Percentiles rank a stretch among this genome's conserved stretches.
Conservation (phyloP, 306 rosid genomes). For the Acmispon strigosus region DNA sequence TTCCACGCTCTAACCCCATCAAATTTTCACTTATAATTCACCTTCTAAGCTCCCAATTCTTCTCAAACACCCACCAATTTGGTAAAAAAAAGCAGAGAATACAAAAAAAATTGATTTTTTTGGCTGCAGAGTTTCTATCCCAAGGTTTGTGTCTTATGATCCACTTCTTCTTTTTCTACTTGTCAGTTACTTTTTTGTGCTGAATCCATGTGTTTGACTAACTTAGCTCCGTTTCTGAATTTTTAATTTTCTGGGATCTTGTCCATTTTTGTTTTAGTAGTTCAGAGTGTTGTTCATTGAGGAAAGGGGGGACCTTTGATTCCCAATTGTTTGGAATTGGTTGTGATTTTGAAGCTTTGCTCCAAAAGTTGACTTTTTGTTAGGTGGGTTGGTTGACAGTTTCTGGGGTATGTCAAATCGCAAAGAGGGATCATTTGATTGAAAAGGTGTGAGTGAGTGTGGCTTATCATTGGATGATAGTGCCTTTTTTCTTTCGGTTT, state of each 20-base stretch:
- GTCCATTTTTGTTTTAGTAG: neutral
- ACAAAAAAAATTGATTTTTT: neutral
- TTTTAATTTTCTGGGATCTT: neutral
- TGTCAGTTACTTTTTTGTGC: neutral
- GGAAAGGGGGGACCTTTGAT: neutral
- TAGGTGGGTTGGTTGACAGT: conserved; percentile 3
- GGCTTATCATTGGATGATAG: neutral
- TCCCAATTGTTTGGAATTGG: conserved; percentile 17
- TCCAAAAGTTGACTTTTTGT: neutral
- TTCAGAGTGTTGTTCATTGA: neutral
- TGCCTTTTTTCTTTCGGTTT: conserved; percentile 15
- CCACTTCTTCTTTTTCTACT: neutral
- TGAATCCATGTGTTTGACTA: conserved; percentile 2
- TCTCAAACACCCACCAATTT: conserved; percentile 22
- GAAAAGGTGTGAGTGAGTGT: neutral
- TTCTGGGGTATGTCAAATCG: conserved; percentile 18
- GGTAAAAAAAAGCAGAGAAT: neutral
- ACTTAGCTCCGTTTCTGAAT: neutral
- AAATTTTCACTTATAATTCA: neutral
- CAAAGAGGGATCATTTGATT: neutral
- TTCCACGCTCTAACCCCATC: neutral
- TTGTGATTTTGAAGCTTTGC: neutral
- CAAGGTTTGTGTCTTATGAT: conserved; percentile 35
- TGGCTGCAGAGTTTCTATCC: neutral
- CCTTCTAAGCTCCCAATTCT: conserved; percentile 23